Percentiles rank a stretch among this genome's conserved stretches.
phyloP scores from a whole-genome alignment of 2,329 filamentous ascomycete species.

The Botryotinia calthae region DNA sequence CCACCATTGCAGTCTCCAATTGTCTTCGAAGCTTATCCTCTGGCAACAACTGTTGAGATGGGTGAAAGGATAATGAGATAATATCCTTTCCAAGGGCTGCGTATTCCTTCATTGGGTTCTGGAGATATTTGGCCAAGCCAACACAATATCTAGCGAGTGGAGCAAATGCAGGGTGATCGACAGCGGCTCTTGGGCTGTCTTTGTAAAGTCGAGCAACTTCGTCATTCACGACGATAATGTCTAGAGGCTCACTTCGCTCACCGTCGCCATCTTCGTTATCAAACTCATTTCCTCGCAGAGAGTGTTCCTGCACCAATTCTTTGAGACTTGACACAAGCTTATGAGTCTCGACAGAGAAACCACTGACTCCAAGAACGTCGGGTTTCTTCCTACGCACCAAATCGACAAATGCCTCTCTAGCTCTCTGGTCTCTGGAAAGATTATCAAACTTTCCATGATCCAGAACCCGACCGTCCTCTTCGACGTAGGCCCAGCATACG shows the following conservation, averaged over 20 bases:
- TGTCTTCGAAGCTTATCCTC: conserved; percentile 83
- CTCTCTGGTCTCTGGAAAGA: conserved; percentile 67
- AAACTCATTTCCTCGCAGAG: conserved; percentile 76
- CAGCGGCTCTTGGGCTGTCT: conserved; percentile 74
- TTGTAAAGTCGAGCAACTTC: conserved; percentile 97
- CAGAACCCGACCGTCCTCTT: conserved; percentile 84
- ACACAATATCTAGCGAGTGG: conserved; percentile 86
- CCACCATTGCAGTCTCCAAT: conserved; percentile 94
- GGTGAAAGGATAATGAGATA: conserved; percentile 80
- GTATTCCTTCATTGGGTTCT: conserved; percentile 96
- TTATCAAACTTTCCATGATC: conserved; percentile 88
- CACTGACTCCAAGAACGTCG: conserved; percentile 86
- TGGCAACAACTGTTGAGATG: conserved; percentile 83
- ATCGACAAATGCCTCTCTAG: conserved; percentile 69
- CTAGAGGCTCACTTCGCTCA: conserved; percentile 73
- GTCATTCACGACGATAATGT: conserved; percentile 90
- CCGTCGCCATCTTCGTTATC: conserved; percentile 79
- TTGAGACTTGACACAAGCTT: conserved; percentile 80
- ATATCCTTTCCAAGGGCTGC: conserved; percentile 88
- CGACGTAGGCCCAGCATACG: conserved; percentile 87
- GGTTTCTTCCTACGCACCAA: conserved; percentile 77
- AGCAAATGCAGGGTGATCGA: conserved; percentile 77
- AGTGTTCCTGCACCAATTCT: conserved; percentile 72
- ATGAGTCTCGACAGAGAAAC: conserved; percentile 83
- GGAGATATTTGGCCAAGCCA: conserved; percentile 84